Evolutionary conservation across 2,329 filamentous ascomycete genomes (phyloP), one percentile per base, ranked within the genome.

Genomic region (Sodiomyces alkalinus): DNA sequence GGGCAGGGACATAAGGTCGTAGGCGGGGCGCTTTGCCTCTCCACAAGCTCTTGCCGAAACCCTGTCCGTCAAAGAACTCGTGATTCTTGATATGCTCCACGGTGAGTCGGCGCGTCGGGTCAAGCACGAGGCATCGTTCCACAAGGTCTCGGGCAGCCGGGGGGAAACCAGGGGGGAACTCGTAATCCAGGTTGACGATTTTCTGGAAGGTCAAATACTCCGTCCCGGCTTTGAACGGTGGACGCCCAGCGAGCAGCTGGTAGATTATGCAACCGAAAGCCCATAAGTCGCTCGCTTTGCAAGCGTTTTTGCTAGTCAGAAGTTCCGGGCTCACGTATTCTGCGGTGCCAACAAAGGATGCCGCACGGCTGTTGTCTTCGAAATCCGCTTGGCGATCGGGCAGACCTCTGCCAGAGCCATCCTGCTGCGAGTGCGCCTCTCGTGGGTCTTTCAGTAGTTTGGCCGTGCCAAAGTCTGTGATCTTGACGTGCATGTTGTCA

Each of bases 181-280:
- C 79, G 48, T 96, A 98, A 30, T 98, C 87, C 23, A 98, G 63
- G 18, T 70, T 78, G 29, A 98, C 82, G 46, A 98, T 98, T 55
- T 96, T 98, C 51, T 98, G 90, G 47, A 98, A 98, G 0, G 90
- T 98, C 47, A 90, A 67, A 45, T 96, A 98, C 49, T 98, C 90
- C 41, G 92, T 94, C 10, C 68, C 80, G 22, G 80, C 90, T 51
- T 98, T 98, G 62, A 98, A 98, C 0, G 90, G 90, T 5, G 90
- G 90, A 34, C 90, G 67, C n/a, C 90, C 90, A n/a, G 81, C 80
- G 19, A 98, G 62, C 16, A 98, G 68, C 52, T 98, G 90, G 51
- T 92, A 98, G 37, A 98, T 74, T 42, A 98, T 98, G 57, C 90
- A 98, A 7, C 90, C 90, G 58, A 92, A 98, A 3, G 90, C 90